Conservation (phyloP, 1,284 basidiomycete genomes). For the Bondarzewia mesenterica region DNA sequence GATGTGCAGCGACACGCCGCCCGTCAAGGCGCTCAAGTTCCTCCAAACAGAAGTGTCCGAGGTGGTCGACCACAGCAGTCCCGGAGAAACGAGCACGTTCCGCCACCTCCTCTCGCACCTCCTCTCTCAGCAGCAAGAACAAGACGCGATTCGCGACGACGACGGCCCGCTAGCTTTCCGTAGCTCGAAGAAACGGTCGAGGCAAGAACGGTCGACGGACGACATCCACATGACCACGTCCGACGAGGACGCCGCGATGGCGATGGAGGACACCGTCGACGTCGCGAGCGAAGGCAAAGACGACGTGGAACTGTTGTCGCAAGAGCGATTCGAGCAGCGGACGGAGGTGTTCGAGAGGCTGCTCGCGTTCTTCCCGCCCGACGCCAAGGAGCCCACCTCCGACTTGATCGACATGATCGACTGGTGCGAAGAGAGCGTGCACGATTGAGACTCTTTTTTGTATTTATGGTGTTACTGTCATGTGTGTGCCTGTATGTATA, state of each 20-base stretch:
- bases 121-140: constrained; percentile 31
- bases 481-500: no score
- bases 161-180: background rate
- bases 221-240: no score
- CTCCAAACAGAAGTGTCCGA: constrained; percentile 60
- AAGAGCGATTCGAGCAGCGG: constrained; percentile 46
- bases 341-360: constrained; percentile 62
- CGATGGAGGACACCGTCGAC: background rate
- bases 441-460: no score
- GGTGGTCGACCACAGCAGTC: constrained; percentile 60
- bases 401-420: constrained; percentile 24
- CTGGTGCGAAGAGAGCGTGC: constrained; percentile 16
- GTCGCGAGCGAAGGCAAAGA: background rate
- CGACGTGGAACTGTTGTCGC: constrained; percentile 13
- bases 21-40: constrained; percentile 63
- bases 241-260: background rate
- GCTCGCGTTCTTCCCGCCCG: constrained; percentile 51
- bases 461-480: no score
- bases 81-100: constrained; percentile 54
- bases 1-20: constrained; percentile 58
- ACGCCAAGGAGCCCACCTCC: constrained; percentile 52
- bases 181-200: constrained; percentile 4
- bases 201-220: background rate
- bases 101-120: constrained; percentile 62
- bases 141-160: background rate